These are phyloP conservation scores for Xylaria nigripes DNA, from an alignment of 495 filamentous ascomycete genomes.

Conservation along the genomic window DNA sequence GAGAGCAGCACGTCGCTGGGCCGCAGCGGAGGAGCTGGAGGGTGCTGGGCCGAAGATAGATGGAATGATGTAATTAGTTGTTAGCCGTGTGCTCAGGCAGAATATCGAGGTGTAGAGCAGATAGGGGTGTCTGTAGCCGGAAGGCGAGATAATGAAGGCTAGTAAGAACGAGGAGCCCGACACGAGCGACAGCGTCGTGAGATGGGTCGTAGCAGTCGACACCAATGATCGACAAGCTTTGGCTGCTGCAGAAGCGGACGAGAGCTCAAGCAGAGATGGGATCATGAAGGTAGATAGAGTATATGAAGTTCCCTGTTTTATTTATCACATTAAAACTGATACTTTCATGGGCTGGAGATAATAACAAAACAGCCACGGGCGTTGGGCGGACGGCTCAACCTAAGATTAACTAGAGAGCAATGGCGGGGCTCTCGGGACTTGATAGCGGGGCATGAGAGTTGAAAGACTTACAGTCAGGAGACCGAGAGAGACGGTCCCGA, in stretches of 20 bases:
- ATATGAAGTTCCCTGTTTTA: conserved; percentile 69
- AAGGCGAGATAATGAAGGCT: conserved; percentile 65
- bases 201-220: conserved; percentile 48
- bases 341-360: too few species aligned
- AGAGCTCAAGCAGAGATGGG: conserved; percentile 68
- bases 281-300: conserved; percentile 63
- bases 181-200: conserved; percentile 52
- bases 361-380: background rate
- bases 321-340: background rate
- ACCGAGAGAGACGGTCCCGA: conserved; percentile 79
- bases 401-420: background rate
- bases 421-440: conserved; percentile 8
- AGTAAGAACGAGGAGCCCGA: conserved; percentile 57
- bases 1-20: conserved; percentile 17
- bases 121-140: conserved; percentile 68
- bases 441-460: conserved; percentile 15
- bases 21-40: conserved; percentile 16
- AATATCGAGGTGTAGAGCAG: conserved; percentile 69
- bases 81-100: conserved; percentile 45
- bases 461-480: conserved; percentile 64
- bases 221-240: conserved; percentile 57
- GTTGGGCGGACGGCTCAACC: conserved; percentile 3
- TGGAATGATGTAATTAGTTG: conserved; percentile 45
- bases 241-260: conserved; percentile 57
- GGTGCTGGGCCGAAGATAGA: conserved; percentile 38